Conservation (phyloP, 1,139 yeast species). For the Blastobotrys arbuscula region DNA sequence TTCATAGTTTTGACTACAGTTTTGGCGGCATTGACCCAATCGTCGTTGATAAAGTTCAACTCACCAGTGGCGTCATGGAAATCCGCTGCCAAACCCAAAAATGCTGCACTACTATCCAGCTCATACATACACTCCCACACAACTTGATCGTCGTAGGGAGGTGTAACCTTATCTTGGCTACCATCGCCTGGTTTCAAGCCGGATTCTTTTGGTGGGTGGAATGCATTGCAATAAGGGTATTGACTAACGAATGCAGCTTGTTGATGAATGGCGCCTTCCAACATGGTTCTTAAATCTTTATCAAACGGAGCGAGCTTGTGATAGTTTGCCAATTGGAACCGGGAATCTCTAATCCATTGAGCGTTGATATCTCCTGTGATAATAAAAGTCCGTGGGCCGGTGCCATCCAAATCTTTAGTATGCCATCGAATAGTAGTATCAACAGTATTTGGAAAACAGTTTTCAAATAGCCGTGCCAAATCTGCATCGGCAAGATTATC, state of each 20-base stretch:
- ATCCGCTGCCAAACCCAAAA: slow-evolving; percentile 67
- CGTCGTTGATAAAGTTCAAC: slow-evolving; percentile 44
- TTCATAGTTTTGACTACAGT: slow-evolving; percentile 48
- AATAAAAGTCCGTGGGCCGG: slow-evolving; percentile 53
- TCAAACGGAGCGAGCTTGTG: slow-evolving; percentile 54
- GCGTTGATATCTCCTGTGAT: slow-evolving; percentile 89
- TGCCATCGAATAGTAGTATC: slow-evolving; percentile 87
- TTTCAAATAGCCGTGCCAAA: slow-evolving; percentile 69
- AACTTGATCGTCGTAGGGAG: slow-evolving; percentile 59
- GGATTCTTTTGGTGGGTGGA: slow-evolving; percentile 67
- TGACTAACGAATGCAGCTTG: slow-evolving; percentile 59
- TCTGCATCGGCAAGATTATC: slow-evolving; percentile 52
- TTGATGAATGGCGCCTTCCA: slow-evolving; percentile 74
- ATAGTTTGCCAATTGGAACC: slow-evolving; percentile 75
- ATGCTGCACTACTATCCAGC: slow-evolving; percentile 78
- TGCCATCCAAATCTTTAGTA: slow-evolving; percentile 22
- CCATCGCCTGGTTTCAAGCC: slow-evolving; percentile 9
- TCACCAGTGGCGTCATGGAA: slow-evolving; percentile 53
- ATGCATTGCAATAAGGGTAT: slow-evolving; percentile 85
- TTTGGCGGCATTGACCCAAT: slow-evolving; percentile 59
- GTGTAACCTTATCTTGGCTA: slow-evolving; percentile 52
- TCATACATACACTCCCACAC: slow-evolving; percentile 92
- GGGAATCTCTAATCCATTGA: slow-evolving; percentile 83
- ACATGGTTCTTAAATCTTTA: slow-evolving; percentile 43
- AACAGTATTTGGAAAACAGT: slow-evolving; percentile 78